Base-by-base conservation (phyloP, 2,329 filamentous ascomycete genomes). In the Acephala macrosclerotiorum region DNA sequence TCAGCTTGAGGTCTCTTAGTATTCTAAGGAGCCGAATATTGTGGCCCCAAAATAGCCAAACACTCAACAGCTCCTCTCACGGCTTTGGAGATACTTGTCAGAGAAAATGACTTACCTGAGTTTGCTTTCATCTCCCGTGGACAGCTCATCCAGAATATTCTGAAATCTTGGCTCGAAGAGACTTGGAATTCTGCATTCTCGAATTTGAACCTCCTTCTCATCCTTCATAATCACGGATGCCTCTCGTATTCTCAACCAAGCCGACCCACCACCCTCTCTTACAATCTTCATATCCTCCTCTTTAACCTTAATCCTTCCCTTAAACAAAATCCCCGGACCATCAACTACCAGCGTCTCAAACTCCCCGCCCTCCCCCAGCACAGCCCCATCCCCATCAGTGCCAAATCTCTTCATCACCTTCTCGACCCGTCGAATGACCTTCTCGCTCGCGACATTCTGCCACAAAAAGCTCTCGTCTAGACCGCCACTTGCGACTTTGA, bases 401-500 rank as follows among this genome's bases (percentile, higher is more conserved):
- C 91, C 91, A 79, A 96, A 97, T 68, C 87, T 85, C 58, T 82
- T 80, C 76, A 93, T 83, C 0, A 88, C 83, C 47, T 77, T 80
- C 73, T 82, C 80, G 53, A 89, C 75, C 61, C 81, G 80, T 45
- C 74, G 75, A 51, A 84, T 81, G 6, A 83, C 85, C 26, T 75
- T 75, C 4, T 78, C 73, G 73, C 86, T 85, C 2, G 91, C 88
- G 20, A 97, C 91, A 79, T 94, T 88, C 70, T 87, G 85, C 91
- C 94, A 97, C 26, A 99, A 80, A 73, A 94, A 90, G 42, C 80
- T 82, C 71, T 94, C 91, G 74, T 95, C 92, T 58, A 99, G 83
- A 0, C 94, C 96, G 7, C 93, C 94, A 69, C 92, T 96, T 51
- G 96, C 94, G 53, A 97, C 93, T 80, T 98, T 99, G 80, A 99